Evolutionary conservation across 495 filamentous ascomycete species (phyloP), one percentile per base, ranked within the genome.

Genomic region (Hypomontagnella monticulosa): DNA sequence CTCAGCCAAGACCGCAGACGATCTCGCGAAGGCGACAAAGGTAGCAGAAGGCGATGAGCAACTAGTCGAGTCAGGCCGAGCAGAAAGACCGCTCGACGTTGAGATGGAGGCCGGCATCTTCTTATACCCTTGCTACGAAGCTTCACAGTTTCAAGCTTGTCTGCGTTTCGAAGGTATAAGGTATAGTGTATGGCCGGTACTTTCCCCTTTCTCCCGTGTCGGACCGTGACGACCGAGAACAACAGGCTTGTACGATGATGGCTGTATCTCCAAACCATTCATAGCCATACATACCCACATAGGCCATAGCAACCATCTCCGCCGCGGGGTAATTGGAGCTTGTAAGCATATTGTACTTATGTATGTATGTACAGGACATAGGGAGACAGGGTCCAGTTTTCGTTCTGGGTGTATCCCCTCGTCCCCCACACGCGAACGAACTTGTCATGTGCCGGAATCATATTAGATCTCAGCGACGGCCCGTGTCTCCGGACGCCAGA

Each of bases 181-280:
- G 57, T 43, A 47, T 38, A 59, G 57, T 57, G 44, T 63, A 61
- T 38, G 51, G 14, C 37, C 54, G 63, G 69, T 70, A 70, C 71
- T 74, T 69, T 73, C 70, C 76, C 74, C 68, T 73, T 76, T 79
- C 73, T 78, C 73, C 79, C 75, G 74, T 72, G 74, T 76, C 79
- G 79, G 79, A 80, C 74, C 80, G 77, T 77, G 71, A 72, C 77
- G 71, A 78, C 80, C 79, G 80, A 79, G 71, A 76, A 75, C 71
- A 75, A 70, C 57, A 73, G 68, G 61, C 61, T 66, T 71, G 60
- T 71, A 55, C 60, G 59, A 55, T 67, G 58, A 60, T 62, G 58
- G 63, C 67, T 63, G 63, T 71, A 59, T 67, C 63, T 59, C 57
- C 50, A 67, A 71, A 16, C 58, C 59, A 59, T 62, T 61, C 57